phyloP scores from a whole-genome alignment of 495 filamentous ascomycete species.

The Ramalina intermedia region DNA sequence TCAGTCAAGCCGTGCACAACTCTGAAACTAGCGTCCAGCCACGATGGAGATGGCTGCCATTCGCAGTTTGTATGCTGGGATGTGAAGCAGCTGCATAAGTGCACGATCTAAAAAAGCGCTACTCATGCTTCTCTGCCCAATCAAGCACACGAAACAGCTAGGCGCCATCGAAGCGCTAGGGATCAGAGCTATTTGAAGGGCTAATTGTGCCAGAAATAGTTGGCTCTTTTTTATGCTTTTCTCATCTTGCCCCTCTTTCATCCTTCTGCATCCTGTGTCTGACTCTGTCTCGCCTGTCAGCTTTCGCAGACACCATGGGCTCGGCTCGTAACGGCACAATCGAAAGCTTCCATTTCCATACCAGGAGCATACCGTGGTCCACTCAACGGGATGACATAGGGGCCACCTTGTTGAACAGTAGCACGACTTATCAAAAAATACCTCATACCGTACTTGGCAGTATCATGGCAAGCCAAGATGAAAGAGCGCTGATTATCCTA shows the following conservation, averaged over 20 bases:
- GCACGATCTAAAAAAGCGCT: background rate
- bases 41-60: conserved; percentile 1
- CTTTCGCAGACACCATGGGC: background rate
- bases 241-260: no score
- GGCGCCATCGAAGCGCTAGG: background rate
- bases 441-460: no score
- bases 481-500: no score
- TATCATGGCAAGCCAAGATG: no score
- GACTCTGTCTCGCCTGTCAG: background rate
- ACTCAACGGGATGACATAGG: no score
- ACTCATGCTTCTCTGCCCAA: no score
- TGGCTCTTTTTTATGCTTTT: background rate
- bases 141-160: no score
- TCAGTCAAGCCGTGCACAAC: background rate
- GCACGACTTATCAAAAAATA: no score
- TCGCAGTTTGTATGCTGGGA: background rate
- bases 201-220: conserved; percentile 5
- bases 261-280: background rate
- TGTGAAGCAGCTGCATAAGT: conserved; percentile 5
- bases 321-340: conserved; percentile 4
- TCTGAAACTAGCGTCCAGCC: background rate
- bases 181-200: background rate
- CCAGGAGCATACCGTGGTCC: no score
- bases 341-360: no score
- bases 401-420: no score